Base-by-base conservation (phyloP, 176 grass and related monocot species). In the Tillandsia leiboldiana region DNA sequence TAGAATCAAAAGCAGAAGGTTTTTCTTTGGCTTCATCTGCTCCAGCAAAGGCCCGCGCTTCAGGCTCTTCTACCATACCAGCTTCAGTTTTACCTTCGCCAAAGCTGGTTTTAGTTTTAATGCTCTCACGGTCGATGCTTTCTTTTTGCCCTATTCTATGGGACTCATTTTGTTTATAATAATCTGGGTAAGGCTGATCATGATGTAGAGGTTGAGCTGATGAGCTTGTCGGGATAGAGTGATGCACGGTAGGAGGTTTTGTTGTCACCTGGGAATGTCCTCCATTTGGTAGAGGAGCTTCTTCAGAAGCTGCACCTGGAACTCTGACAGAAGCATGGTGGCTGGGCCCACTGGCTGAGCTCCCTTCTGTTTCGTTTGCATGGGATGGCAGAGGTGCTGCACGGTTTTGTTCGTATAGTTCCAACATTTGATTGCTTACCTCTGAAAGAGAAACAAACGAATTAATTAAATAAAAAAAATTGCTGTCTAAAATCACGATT, bases 401-500 rank as follows among this genome's bases (percentile, higher is more conserved):
- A 63, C 83, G 85, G 61, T 96, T 96, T 74, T 80, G 75, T 65
- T 87, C 88, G 24, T 96, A 96, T 18, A 96, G 77, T 80, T 96
- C 91, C 77, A 96, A 66, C 83, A 96, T 96, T 71, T 96, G 91
- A 59, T 96, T 96, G 78, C 91, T 96, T 51, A 96, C 86, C 83
- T 96, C 91, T 96, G 88, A 87, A 80, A 77, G 13, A 11, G 56
- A 73, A 12, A 61, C 68, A 14, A 23, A 24, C 1, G 68, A 64
- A 50, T 20, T 51, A 8, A 15, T 48, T 69, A 18, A 53, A 27
- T 77, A 63, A 78, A 42, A 42, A 42, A 0, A 59, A 22, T 59
- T 18, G n/a, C 49, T 51, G 63, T 7, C 3, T 51, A 47, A 26
- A 49, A 48, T 49, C 53, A 50, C 20, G 12, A 56, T 56, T 15